Base-by-base conservation (phyloP, 2,329 filamentous ascomycete genomes). In the Rutstroemia sp. region DNA sequence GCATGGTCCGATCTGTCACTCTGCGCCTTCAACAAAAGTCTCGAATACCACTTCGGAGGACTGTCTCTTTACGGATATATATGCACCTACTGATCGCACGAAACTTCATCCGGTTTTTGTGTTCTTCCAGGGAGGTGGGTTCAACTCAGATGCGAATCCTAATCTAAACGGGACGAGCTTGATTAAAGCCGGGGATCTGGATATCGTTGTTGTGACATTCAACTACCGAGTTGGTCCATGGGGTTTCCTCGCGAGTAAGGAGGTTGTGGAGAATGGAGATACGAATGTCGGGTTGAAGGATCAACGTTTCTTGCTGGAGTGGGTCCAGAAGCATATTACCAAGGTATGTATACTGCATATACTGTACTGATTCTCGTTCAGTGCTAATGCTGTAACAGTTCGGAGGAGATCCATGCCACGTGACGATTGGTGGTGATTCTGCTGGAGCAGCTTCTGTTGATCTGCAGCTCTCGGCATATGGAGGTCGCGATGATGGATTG, bases 181-280 rank as follows among this genome's bases (percentile, higher is more conserved):
- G n/a, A 75, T 85, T 27, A 67, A 75, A 30, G 84, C 82, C 0
- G 79, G 80, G 18, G 74, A 77, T 39, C 72, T 79, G 57, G 75
- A 80, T 48, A 84, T 90, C 25, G 72, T 92, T 0, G 81, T 90
- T 0, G 85, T 92, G 2, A 85, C 77, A 9, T 79, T 89, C 71
- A 91, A 90, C 71, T 91, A 92, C 67, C 83, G 88, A 5, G 86
- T 92, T 10, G 87, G 87, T 0, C 78, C 81, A 0, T 90, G 83
- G 62, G 88, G 88, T 0, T 92, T 91, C 66, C 75, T 92, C 12
- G 80, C 81, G 1, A 75, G 82, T 55, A 72, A 78, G 16, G 78
- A 86, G 62, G 70, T 85, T 1, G 62, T 71, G 34, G 64, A 65
- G 61, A 62, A 71, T 4, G 78, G 80, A 2, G 79, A 77, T 57